phyloP scores from a whole-genome alignment of 192 early-diverging fungal genomes.

The Coemansia sp. region DNA sequence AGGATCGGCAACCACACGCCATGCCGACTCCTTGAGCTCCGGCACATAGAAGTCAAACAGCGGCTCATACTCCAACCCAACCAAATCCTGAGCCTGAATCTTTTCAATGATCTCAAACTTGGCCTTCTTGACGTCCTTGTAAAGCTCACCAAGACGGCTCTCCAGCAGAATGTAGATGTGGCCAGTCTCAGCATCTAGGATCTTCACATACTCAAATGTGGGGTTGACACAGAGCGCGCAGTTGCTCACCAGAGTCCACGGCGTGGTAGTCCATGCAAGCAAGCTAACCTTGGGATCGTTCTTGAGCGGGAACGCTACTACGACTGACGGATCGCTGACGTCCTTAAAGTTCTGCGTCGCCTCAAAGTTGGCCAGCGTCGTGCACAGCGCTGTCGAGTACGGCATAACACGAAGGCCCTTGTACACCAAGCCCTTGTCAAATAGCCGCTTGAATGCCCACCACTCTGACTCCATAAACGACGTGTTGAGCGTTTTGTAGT shows the following conservation, averaged over 20 bases:
- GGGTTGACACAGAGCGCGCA: constrained; percentile 92
- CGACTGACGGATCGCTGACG: constrained; percentile 91
- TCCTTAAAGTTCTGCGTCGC: constrained; percentile 97
- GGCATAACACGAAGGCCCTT: constrained; percentile 94
- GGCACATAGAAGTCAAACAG: constrained; percentile 81
- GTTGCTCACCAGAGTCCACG: constrained; percentile 97
- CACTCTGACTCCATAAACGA: constrained; percentile 98
- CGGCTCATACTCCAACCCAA: constrained; percentile 87
- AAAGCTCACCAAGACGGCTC: constrained; percentile 79
- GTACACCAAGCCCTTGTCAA: constrained; percentile 93
- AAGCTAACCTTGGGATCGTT: constrained; percentile 74
- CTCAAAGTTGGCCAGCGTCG: constrained; percentile 97
- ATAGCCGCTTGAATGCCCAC: constrained; percentile 99
- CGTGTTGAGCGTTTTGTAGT: constrained; percentile 97
- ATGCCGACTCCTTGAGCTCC: constrained; percentile 76
- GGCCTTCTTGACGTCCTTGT: constrained; percentile 95
- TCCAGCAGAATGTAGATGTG: constrained; percentile 82
- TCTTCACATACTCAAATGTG: constrained; percentile 93
- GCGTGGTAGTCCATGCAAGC: constrained; percentile 98
- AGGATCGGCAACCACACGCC: constrained; percentile 80
- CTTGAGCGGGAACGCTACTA: constrained; percentile 90
- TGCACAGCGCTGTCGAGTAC: constrained; percentile 88
- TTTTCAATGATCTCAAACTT: constrained; percentile 83
- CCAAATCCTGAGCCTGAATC: constrained; percentile 74
- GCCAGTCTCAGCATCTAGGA: constrained; percentile 83